phyloP scores from a whole-genome alignment of 352 stramenopile species.

The Phytophthora pseudosyringae region DNA sequence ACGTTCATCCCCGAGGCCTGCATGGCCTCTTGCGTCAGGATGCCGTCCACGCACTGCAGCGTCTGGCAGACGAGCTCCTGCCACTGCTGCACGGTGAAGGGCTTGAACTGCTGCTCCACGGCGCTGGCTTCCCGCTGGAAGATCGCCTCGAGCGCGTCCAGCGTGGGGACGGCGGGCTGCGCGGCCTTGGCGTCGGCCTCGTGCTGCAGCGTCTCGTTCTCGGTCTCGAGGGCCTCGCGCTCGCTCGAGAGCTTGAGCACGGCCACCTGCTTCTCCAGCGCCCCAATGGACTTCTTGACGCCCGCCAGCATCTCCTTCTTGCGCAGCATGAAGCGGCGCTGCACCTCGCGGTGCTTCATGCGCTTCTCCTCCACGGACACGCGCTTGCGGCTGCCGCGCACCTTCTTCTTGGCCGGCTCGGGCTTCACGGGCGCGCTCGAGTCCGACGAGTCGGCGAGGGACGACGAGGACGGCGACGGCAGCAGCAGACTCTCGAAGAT shows the following conservation, averaged over 20 bases:
- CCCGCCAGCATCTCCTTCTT: conserved; percentile 50
- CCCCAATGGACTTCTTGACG: conserved; percentile 42
- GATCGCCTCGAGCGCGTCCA: conserved; percentile 37
- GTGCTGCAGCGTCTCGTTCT: conserved; percentile 41
- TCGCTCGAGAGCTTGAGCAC: conserved; percentile 47
- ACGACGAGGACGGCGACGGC: conserved; percentile 29
- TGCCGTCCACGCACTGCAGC: conserved; percentile 37
- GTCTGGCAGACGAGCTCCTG: conserved; percentile 43
- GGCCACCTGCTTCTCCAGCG: conserved; percentile 44
- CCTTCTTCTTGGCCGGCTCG: conserved; percentile 27
- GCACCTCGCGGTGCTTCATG: conserved; percentile 59
- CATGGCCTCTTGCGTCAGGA: conserved; percentile 41
- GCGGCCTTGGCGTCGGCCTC: conserved; percentile 18
- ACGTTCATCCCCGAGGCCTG: conserved; percentile 42
- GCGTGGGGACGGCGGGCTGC: conserved; percentile 7
- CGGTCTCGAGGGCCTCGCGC: conserved; percentile 39
- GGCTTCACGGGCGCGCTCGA: conserved; percentile 14
- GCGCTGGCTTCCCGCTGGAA: conserved; percentile 41
- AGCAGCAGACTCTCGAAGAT: conserved; percentile 58
- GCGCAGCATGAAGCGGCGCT: conserved; percentile 59
- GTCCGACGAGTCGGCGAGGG: conserved; percentile 24
- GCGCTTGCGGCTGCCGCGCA: conserved; percentile 30
- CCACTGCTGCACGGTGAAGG: conserved; percentile 43
- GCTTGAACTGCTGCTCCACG: conserved; percentile 40
- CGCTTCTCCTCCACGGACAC: conserved; percentile 47